Percentiles rank a stretch among this genome's conserved stretches.
Conservation (phyloP, 495 filamentous ascomycete genomes). For the Penicillium parvum region DNA sequence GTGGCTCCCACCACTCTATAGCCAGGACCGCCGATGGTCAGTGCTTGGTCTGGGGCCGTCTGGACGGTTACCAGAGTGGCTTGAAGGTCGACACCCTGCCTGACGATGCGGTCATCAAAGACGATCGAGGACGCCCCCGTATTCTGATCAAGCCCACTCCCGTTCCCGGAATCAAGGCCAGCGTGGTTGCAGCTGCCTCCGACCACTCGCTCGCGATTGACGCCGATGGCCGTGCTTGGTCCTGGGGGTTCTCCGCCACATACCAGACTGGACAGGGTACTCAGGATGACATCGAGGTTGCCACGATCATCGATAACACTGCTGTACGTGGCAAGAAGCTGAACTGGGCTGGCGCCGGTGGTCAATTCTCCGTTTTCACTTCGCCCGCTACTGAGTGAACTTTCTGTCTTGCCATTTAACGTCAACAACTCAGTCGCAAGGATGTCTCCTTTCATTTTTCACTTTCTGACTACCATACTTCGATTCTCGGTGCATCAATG, state of each 20-base stretch:
- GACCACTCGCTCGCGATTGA: slow-evolving; percentile 59
- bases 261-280: slow-evolving; percentile 61
- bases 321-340: slow-evolving; percentile 52
- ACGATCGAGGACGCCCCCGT: slow-evolving; percentile 45
- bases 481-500: slow-evolving; percentile 6
- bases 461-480: slow-evolving; percentile 3
- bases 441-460: not conserved
- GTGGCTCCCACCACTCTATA: slow-evolving; percentile 57
- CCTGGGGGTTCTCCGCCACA: slow-evolving; percentile 59
- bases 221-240: slow-evolving; percentile 52
- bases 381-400: slow-evolving; percentile 21
- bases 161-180: slow-evolving; percentile 44
- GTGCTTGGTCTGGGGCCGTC: slow-evolving; percentile 56
- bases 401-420: not conserved
- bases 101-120: slow-evolving; percentile 46
- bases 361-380: slow-evolving; percentile 55
- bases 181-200: slow-evolving; percentile 44
- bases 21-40: slow-evolving; percentile 49
- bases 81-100: slow-evolving; percentile 47
- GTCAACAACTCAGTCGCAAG: not conserved
- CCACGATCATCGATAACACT: slow-evolving; percentile 56
- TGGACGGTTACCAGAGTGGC: slow-evolving; percentile 56
- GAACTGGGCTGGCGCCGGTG: slow-evolving; percentile 57
- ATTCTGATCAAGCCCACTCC: slow-evolving; percentile 53
- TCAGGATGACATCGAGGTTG: slow-evolving; percentile 53